Percentiles rank a stretch among this genome's conserved stretches.
Conservation (phyloP, 768 basidiomycete genomes). For the Tephrocybe sp. region DNA sequence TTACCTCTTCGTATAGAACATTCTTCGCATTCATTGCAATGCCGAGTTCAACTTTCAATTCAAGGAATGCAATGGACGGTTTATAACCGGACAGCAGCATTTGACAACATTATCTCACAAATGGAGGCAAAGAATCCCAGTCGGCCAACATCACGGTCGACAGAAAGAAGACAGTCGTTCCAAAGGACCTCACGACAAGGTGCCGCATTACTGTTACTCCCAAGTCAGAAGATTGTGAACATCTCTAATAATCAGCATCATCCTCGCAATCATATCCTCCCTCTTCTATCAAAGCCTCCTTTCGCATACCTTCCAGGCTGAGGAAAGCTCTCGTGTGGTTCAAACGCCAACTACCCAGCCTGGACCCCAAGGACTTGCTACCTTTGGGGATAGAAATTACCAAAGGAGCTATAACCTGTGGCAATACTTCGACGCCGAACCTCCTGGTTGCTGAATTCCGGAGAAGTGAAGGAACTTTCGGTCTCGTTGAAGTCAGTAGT, state of each 20-base stretch:
- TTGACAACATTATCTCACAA: conserved; percentile 81
- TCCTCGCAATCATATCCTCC: conserved; percentile 30
- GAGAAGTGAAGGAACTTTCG: conserved; percentile 75
- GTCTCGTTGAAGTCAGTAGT: conserved; percentile 66
- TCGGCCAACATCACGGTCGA: conserved; percentile 35
- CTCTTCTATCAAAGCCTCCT: conserved; percentile 25
- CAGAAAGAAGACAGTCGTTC: conserved; percentile 36
- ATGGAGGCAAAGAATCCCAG: conserved; percentile 49
- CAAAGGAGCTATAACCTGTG: conserved; percentile 80
- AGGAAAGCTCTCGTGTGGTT: conserved; percentile 50
- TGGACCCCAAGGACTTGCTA: conserved; percentile 82
- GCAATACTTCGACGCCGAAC: conserved; percentile 83
- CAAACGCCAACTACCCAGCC: conserved; percentile 60
- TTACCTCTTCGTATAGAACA: conserved; percentile 29
- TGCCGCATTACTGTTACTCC: conserved; percentile 15
- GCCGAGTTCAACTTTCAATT: conserved; percentile 76
- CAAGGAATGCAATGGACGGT: conserved; percentile 93
- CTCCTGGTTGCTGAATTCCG: conserved; percentile 82
- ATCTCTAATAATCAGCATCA: conserved; percentile 17
- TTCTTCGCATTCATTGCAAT: conserved; percentile 48
- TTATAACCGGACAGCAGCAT: conserved; percentile 88
- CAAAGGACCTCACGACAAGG: conserved; percentile 43
- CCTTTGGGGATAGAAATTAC: conserved; percentile 80
- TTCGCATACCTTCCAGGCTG: conserved; percentile 37
- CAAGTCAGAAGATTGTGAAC: background rate